These are phyloP conservation scores for Phascolomyces articulosus DNA, from an alignment of 371 early-diverging fungal species.

Conservation along the genomic window DNA sequence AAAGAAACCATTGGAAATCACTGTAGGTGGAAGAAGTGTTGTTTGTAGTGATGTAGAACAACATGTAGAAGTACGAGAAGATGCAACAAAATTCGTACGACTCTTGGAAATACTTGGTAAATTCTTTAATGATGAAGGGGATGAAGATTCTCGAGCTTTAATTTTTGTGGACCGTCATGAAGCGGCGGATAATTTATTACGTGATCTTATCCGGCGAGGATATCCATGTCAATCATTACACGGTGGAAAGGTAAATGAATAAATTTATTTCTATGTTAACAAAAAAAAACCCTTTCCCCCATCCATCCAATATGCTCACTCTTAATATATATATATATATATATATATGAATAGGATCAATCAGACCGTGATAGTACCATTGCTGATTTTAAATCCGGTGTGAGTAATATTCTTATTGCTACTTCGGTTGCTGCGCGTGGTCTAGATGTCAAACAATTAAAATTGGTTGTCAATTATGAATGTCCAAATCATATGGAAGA, in stretches of 20 bases:
- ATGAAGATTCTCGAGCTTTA: slow-evolving; percentile 68
- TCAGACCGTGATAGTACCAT: slow-evolving; percentile 94
- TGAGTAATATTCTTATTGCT: slow-evolving; percentile 90
- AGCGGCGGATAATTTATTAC: slow-evolving; percentile 88
- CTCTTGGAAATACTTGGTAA: slow-evolving; percentile 89
- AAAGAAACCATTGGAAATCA: slow-evolving; percentile 89
- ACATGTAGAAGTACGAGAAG: slow-evolving; percentile 88
- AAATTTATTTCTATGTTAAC: background rate
- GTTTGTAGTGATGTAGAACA: slow-evolving; percentile 91
- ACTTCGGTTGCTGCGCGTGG: slow-evolving; percentile 99
- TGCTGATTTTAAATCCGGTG: slow-evolving; percentile 90
- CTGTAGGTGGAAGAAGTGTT: slow-evolving; percentile 91
- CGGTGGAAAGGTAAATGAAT: slow-evolving; percentile 84
- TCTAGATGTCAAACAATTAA: slow-evolving; percentile 96
- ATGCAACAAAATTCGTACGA: slow-evolving; percentile 84
- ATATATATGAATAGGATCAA: slow-evolving; percentile 83
- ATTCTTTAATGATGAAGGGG: slow-evolving; percentile 64
- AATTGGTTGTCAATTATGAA: slow-evolving; percentile 97
- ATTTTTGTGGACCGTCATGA: slow-evolving; percentile 98
- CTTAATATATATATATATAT: too few relatives aligned
- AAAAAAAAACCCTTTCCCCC: too few relatives aligned
- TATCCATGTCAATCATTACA: slow-evolving; percentile 94
- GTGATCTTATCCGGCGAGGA: slow-evolving; percentile 84
- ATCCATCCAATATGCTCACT: too few relatives aligned
- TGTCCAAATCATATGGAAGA: slow-evolving; percentile 99